Percentiles rank a stretch among this genome's conserved stretches.
Conservation (phyloP, 1,284 basidiomycete genomes). For the Fistulina hepatica region DNA sequence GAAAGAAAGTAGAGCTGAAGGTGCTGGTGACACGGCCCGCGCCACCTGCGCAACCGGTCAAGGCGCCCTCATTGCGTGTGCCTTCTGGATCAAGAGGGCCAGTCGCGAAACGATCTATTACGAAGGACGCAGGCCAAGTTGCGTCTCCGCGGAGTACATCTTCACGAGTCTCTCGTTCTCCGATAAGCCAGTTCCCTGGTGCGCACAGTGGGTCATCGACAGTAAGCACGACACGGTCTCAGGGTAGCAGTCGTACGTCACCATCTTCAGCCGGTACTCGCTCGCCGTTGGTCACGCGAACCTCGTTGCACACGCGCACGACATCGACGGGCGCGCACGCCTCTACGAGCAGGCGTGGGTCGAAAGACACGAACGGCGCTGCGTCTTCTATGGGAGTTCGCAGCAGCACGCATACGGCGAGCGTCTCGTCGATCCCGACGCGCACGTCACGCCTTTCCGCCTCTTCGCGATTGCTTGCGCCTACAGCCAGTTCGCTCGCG, state of each 20-base stretch:
- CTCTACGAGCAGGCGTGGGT: slow-evolving; percentile 16
- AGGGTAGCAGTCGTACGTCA: background rate
- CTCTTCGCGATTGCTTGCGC: slow-evolving; percentile 52
- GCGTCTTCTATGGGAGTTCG: slow-evolving; percentile 32
- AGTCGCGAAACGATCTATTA: background rate
- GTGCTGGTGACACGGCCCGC: slow-evolving; percentile 4
- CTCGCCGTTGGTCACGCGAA: slow-evolving; percentile 18
- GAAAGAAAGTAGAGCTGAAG: no score
- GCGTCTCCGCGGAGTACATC: slow-evolving; percentile 7
- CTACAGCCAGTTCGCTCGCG: slow-evolving; percentile 68
- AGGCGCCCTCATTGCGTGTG: background rate
- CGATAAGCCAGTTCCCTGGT: background rate
- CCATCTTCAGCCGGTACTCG: slow-evolving; percentile 4
- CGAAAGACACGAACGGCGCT: slow-evolving; percentile 13
- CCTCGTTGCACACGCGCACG: slow-evolving; percentile 19
- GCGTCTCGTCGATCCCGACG: slow-evolving; percentile 13
- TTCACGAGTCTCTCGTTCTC: slow-evolving; percentile 4
- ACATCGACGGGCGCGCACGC: slow-evolving; percentile 26
- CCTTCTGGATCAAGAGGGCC: background rate
- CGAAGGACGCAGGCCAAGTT: background rate
- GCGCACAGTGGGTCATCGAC: no score
- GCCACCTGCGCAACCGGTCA: slow-evolving; percentile 5
- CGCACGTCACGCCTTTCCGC: slow-evolving; percentile 16
- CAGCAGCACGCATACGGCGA: slow-evolving; percentile 13
- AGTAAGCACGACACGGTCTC: background rate